These are phyloP conservation scores for Colletotrichum sp. DNA, from an alignment of 2,329 filamentous ascomycete species.

Conservation along the genomic window DNA sequence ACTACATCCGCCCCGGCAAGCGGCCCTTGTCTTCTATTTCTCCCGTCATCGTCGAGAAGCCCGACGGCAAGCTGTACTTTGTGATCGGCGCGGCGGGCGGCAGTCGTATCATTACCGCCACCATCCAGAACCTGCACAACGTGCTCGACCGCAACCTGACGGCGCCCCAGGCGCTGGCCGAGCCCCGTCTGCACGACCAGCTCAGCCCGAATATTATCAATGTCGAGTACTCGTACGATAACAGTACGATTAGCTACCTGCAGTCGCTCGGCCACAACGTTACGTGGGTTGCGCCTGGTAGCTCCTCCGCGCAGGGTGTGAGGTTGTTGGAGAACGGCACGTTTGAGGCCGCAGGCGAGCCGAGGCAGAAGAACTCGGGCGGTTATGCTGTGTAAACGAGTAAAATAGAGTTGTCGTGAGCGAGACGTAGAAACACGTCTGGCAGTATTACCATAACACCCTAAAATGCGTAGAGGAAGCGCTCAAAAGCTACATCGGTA, in stretches of 20 bases:
- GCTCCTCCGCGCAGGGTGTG: conserved; percentile 77
- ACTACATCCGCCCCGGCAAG: conserved; percentile 79
- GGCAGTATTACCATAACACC: too few species aligned
- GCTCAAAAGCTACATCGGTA: neutral
- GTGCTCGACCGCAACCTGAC: conserved; percentile 72
- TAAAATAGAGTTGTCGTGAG: too few species aligned
- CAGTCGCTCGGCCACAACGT: conserved; percentile 72
- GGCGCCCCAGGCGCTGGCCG: conserved; percentile 65
- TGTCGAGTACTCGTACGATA: conserved; percentile 78
- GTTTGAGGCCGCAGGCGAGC: conserved; percentile 84
- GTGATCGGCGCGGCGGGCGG: conserved; percentile 82
- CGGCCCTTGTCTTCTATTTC: conserved; percentile 80
- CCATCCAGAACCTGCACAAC: conserved; percentile 78
- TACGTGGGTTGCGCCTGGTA: conserved; percentile 68
- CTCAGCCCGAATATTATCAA: conserved; percentile 70
- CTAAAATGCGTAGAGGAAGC: too few species aligned
- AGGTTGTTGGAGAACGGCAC: conserved; percentile 64
- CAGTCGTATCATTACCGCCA: conserved; percentile 82
- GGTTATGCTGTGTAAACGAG: conserved; percentile 54
- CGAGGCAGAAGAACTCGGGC: conserved; percentile 77
- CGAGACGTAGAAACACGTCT: too few species aligned
- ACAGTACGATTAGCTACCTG: conserved; percentile 72
- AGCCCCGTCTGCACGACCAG: conserved; percentile 83
- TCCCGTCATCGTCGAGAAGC: conserved; percentile 76
- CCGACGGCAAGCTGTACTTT: conserved; percentile 72